phyloP scores from a whole-genome alignment of 1,139 yeast genomes.

The Blastobotrys serpentis region DNA sequence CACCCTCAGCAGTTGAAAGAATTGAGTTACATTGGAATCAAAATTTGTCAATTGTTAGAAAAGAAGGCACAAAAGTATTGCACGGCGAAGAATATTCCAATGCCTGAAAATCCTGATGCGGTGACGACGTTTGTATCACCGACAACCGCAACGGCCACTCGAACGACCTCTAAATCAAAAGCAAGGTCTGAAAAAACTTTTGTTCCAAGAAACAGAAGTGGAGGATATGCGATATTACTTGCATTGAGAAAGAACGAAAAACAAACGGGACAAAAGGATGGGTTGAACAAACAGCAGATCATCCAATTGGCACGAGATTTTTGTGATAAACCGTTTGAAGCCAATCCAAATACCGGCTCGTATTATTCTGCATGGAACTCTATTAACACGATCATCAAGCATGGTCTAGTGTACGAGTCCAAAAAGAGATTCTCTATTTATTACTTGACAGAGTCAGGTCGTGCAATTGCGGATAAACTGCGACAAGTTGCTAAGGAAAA shows the following conservation, averaged over 20 bases:
- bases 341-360: constrained; percentile 56
- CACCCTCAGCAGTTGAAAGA: constrained; percentile 53
- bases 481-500: constrained; percentile 45
- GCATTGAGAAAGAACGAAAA: constrained; percentile 57
- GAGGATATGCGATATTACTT: constrained; percentile 81
- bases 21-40: constrained; percentile 62
- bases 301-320: constrained; percentile 55
- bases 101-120: constrained; percentile 40
- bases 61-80: constrained; percentile 49
- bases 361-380: constrained; percentile 81
- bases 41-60: constrained; percentile 51
- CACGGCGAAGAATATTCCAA: constrained; percentile 40
- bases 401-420: constrained; percentile 56
- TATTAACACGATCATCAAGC: constrained; percentile 58
- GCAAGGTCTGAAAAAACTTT: constrained; percentile 45
- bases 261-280: constrained; percentile 43
- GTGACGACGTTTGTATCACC: constrained; percentile 16
- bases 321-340: constrained; percentile 63
- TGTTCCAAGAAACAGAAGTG: constrained; percentile 76
- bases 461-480: constrained; percentile 58
- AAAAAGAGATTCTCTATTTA: constrained; percentile 59
- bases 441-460: constrained; percentile 72
- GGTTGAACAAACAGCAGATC: constrained; percentile 60
- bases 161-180: constrained; percentile 5
- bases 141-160: constrained; percentile 10